These are phyloP conservation scores for Phylloporus arenicola DNA, from an alignment of 768 basidiomycete species.

Conservation along the genomic window DNA sequence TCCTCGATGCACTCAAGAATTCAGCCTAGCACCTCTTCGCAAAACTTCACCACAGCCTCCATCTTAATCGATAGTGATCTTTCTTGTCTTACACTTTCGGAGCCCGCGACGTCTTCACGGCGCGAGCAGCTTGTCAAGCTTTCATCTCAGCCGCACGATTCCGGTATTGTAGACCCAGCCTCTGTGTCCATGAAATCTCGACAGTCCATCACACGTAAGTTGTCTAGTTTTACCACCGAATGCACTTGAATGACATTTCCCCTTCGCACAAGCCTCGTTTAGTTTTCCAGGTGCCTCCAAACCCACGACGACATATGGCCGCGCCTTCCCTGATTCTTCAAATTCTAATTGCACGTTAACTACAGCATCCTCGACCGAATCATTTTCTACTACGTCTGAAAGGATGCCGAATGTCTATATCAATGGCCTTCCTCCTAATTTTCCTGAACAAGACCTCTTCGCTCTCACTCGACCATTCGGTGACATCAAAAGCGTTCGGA, in stretches of 20 bases:
- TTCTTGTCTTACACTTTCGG: slow-evolving; percentile 22
- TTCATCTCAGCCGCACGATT: slow-evolving; percentile 9
- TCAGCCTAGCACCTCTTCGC: slow-evolving; percentile 18
- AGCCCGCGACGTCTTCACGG: slow-evolving; percentile 3
- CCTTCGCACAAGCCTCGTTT: slow-evolving; percentile 20
- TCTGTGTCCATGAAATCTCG: slow-evolving; percentile 6
- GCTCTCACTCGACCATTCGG: slow-evolving; percentile 71
- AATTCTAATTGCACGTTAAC: slow-evolving; percentile 12
- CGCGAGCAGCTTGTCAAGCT: slow-evolving; percentile 7
- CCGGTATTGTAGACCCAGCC: slow-evolving; percentile 10
- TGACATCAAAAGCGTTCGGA: slow-evolving; percentile 68
- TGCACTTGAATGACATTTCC: slow-evolving; percentile 3
- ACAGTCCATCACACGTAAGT: slow-evolving; percentile 25
- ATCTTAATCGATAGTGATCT: slow-evolving; percentile 9
- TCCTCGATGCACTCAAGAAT: slow-evolving; percentile 14
- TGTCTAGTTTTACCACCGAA: not conserved
- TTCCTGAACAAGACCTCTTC: slow-evolving; percentile 73
- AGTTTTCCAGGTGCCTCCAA: slow-evolving; percentile 15
- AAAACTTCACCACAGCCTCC: slow-evolving; percentile 8
- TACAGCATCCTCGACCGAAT: slow-evolving; percentile 13
- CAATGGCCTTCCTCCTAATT: slow-evolving; percentile 81
- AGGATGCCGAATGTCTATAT: slow-evolving; percentile 79
- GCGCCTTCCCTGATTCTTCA: slow-evolving; percentile 5
- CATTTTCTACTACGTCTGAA: slow-evolving; percentile 9
- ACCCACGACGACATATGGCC: slow-evolving; percentile 11